Conservation (phyloP, 768 basidiomycete genomes). For the Baorangia bicolor region DNA sequence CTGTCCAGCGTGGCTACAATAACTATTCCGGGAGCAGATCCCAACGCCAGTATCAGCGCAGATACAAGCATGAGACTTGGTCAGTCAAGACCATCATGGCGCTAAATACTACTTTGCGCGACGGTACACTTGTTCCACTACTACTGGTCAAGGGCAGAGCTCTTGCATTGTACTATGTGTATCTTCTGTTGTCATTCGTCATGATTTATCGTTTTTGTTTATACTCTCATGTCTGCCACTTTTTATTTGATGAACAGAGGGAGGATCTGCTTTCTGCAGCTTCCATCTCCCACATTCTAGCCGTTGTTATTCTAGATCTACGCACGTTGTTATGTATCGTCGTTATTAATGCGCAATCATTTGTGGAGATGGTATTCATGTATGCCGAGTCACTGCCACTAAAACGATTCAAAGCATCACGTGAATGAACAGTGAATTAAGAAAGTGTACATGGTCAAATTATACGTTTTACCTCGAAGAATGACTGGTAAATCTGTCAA, state of each 20-base stretch:
- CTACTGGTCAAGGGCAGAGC: conserved; percentile 9
- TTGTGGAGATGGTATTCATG: background rate
- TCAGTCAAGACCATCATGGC: conserved; percentile 55
- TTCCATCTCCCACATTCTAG: conserved; percentile 21
- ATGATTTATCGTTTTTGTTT: conserved; percentile 16
- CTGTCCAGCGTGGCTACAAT: conserved; percentile 31
- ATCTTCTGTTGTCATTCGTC: conserved; percentile 8
- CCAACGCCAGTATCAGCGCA: conserved; percentile 40
- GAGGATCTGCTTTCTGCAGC: conserved; percentile 1
- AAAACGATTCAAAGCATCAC: background rate
- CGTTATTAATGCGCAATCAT: conserved; percentile 13
- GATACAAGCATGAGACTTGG: conserved; percentile 48
- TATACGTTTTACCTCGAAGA: conserved; percentile 90
- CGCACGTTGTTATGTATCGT: conserved; percentile 23
- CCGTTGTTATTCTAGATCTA: conserved; percentile 28
- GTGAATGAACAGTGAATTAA: background rate
- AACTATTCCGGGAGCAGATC: conserved; percentile 38
- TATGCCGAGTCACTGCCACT: background rate
- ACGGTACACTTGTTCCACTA: conserved; percentile 4
- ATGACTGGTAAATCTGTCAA: conserved; percentile 48
- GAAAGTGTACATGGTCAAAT: conserved; percentile 46
- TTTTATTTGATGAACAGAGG: conserved; percentile 8
- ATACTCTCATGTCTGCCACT: conserved; percentile 17
- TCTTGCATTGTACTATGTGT: conserved; percentile 19
- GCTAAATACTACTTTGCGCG: conserved; percentile 35